Evolutionary conservation across 345 rosid genomes (phyloP).

Genomic region (Cardiospermum halicacabum): DNA sequence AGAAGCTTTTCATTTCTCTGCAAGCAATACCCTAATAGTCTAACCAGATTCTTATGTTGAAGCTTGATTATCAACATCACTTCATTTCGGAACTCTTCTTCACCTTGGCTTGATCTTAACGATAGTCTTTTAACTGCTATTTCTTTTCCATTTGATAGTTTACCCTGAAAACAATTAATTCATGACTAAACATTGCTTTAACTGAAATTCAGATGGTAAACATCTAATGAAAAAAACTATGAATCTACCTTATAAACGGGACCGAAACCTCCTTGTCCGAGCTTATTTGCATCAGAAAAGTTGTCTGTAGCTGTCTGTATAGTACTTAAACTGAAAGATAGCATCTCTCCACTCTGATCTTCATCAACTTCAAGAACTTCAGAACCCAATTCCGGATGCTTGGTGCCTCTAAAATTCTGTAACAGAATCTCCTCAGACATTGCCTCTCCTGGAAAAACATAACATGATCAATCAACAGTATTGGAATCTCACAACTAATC

Average conservation of each 20-base stretch:
- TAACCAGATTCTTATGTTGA: conserved; percentile 55
- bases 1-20: conserved; percentile 44
- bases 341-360: conserved; percentile 25
- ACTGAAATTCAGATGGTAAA: too few relatives aligned
- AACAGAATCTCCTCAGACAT: conserved; percentile 25
- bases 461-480: not conserved
- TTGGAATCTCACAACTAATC: too few relatives aligned
- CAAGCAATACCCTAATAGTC: conserved; percentile 45
- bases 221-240: too few relatives aligned
- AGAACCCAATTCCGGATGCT: not conserved
- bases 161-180: conserved; percentile 42
- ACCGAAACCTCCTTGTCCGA: conserved; percentile 59
- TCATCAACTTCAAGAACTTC: conserved; percentile 11
- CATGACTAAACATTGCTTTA: too few relatives aligned
- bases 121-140: conserved; percentile 55
- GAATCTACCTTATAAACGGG: conserved; percentile 40
- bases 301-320: conserved; percentile 34
- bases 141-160: conserved; percentile 32
- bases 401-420: conserved; percentile 9
- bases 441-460: conserved; percentile 15
- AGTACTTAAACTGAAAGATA: conserved; percentile 17
- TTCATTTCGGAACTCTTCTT: conserved; percentile 52
- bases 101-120: conserved; percentile 43
- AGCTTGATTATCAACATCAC: conserved; percentile 42
- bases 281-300: conserved; percentile 40